A percentile compares a stretch with the other conserved stretches of the same genome.
Conservation (phyloP, 805 yeast species). For the Metschnikowia proteae region DNA sequence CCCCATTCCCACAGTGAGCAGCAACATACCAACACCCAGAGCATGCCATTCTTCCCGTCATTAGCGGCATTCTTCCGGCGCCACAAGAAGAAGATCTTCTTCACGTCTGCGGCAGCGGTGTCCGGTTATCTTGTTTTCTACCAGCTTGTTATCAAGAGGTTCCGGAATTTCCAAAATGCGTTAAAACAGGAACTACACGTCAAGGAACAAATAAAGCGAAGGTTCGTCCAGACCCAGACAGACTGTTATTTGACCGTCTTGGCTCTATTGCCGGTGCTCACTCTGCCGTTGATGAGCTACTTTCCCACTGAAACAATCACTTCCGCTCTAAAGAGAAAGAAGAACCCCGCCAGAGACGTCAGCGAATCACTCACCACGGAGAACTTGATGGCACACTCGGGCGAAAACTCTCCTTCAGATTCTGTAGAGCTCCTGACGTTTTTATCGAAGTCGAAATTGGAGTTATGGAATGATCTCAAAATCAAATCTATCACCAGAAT, state of each 20-base stretch:
- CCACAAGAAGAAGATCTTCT: slow-evolving; percentile 34
- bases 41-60: slow-evolving; percentile 40
- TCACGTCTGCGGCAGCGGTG: slow-evolving; percentile 33
- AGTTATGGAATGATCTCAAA: slow-evolving; percentile 83
- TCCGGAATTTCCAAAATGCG: slow-evolving; percentile 38
- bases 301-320: slow-evolving; percentile 74
- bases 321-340: slow-evolving; percentile 59
- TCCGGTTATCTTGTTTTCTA: slow-evolving; percentile 35
- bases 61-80: slow-evolving; percentile 39
- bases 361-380: slow-evolving; percentile 45
- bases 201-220: slow-evolving; percentile 57
- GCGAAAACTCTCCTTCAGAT: slow-evolving; percentile 22
- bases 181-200: slow-evolving; percentile 39
- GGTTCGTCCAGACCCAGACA: slow-evolving; percentile 88
- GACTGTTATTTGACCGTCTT: slow-evolving; percentile 83
- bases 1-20: background rate
- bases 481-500: slow-evolving; percentile 69
- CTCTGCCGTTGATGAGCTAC: slow-evolving; percentile 56
- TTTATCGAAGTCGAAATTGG: slow-evolving; percentile 31
- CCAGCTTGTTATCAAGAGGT: slow-evolving; percentile 36
- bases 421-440: slow-evolving; percentile 17
- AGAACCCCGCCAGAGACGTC: slow-evolving; percentile 32
- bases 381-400: slow-evolving; percentile 34
- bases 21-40: background rate
- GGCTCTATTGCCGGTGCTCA: slow-evolving; percentile 75